These are phyloP conservation scores for Ocimum tenuiflorum DNA, from an alignment of 257 asterid genomes.

Conservation along the genomic window DNA sequence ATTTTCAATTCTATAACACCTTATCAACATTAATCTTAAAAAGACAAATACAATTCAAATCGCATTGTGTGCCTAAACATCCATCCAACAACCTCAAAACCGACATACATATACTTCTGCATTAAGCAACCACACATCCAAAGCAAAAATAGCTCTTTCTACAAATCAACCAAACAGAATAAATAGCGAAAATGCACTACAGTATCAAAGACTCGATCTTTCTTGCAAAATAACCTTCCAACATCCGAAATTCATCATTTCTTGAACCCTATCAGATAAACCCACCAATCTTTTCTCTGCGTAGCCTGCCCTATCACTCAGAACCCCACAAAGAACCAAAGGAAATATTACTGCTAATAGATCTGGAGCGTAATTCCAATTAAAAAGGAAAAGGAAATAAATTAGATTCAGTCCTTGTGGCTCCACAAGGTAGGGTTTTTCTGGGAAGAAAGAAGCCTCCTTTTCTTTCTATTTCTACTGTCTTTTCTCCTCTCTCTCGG, in stretches of 20 bases:
- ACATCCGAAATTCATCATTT: slow-evolving; percentile 11
- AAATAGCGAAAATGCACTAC: not conserved
- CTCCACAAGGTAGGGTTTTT: slow-evolving; percentile 39
- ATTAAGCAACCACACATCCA: slow-evolving; percentile 6
- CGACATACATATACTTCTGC: slow-evolving; percentile 7
- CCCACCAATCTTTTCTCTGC: slow-evolving; percentile 17
- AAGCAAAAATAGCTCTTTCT: not conserved
- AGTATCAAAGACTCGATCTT: slow-evolving; percentile 7
- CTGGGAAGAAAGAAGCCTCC: slow-evolving; percentile 24
- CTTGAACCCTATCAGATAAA: slow-evolving; percentile 16
- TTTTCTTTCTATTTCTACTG: slow-evolving; percentile 11
- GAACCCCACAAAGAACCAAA: slow-evolving; percentile 15
- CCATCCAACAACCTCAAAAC: slow-evolving; percentile 2
- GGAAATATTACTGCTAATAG: slow-evolving; percentile 22
- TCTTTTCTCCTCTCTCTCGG: slow-evolving; percentile 18
- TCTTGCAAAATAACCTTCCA: slow-evolving; percentile 12
- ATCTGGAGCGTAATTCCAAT: slow-evolving; percentile 30
- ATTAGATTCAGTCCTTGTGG: slow-evolving; percentile 5
- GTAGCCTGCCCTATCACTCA: not conserved
- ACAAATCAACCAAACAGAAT: not conserved
- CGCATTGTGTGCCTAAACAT: slow-evolving; percentile 6
- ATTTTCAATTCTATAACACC: not conserved
- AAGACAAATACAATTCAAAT: slow-evolving; percentile 10
- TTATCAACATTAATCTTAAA: not conserved
- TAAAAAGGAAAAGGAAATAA: not conserved